A percentile compares a stretch with the other conserved stretches of the same genome.
Conservation (phyloP, 176 grass and related monocot genomes). For the Luzula sylvatica region DNA sequence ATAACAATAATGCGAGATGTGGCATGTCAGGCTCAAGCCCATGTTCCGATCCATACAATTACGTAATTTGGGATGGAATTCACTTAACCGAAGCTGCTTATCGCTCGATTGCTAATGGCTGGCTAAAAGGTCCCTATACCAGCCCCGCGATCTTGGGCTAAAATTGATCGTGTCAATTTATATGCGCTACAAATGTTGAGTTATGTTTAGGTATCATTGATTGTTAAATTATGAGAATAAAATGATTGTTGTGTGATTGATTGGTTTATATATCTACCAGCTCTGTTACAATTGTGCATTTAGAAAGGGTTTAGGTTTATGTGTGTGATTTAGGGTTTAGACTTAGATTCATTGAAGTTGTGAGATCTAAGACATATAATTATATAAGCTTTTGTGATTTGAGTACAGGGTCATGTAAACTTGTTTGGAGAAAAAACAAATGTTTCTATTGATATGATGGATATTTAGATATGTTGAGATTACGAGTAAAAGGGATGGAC, state of each 20-base stretch:
- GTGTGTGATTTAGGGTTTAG: neutral
- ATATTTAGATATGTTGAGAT: slow-evolving; percentile 1
- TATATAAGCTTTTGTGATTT: neutral
- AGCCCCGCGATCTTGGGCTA: slow-evolving; percentile 33
- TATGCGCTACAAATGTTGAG: neutral
- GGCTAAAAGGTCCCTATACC: slow-evolving; percentile 49
- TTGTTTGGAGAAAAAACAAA: neutral
- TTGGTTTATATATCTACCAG: neutral
- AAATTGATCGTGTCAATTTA: neutral
- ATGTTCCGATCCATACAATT: slow-evolving; percentile 37
- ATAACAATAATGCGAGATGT: slow-evolving; percentile 44
- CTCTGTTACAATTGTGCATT: slow-evolving; percentile 7
- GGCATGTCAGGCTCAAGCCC: slow-evolving; percentile 31
- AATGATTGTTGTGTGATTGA: slow-evolving; percentile 6
- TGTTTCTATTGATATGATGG: slow-evolving; percentile 4
- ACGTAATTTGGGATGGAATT: slow-evolving; percentile 69
- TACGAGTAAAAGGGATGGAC: too few species aligned
- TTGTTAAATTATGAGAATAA: slow-evolving; percentile 3
- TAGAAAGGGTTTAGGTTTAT: slow-evolving; percentile 8
- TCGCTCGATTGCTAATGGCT: slow-evolving; percentile 32
- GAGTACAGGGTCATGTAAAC: neutral
- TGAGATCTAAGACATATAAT: neutral
- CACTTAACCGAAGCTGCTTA: slow-evolving; percentile 67
- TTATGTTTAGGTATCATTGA: slow-evolving; percentile 7
- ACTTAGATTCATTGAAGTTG: slow-evolving; percentile 15